phyloP scores from a whole-genome alignment of 1,284 basidiomycete species.

The Peniophora sp. region DNA sequence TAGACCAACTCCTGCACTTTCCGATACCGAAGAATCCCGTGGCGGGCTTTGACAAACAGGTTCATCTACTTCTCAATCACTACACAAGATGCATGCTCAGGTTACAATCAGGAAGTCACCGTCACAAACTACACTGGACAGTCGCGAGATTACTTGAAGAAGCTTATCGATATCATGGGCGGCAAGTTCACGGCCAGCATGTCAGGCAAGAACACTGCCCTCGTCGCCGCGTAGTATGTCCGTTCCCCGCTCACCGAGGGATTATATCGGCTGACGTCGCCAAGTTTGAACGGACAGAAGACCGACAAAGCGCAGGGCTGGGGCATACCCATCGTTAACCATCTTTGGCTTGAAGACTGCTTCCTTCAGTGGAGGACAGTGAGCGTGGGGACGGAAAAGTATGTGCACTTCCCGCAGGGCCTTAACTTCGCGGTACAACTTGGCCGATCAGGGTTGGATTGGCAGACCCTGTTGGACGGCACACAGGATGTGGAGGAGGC shows the following conservation, averaged over 20 bases:
- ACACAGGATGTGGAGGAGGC: slow-evolving; percentile 19
- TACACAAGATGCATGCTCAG: neutral
- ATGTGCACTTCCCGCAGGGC: slow-evolving; percentile 57
- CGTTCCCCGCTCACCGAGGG: neutral
- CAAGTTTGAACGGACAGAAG: slow-evolving; percentile 63
- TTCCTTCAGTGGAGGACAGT: slow-evolving; percentile 71
- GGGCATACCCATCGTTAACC: slow-evolving; percentile 83
- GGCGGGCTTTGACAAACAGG: slow-evolving; percentile 29
- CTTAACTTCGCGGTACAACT: slow-evolving; percentile 59
- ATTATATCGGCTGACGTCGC: neutral
- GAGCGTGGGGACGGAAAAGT: slow-evolving; percentile 52
- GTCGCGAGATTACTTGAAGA: slow-evolving; percentile 79
- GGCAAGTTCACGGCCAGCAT: slow-evolving; percentile 77
- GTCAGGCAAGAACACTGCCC: slow-evolving; percentile 64
- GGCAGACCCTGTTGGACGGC: slow-evolving; percentile 17
- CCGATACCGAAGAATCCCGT: slow-evolving; percentile 38
- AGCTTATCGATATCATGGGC: slow-evolving; percentile 70
- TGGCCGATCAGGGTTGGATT: slow-evolving; percentile 27
- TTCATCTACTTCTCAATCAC: slow-evolving; percentile 11
- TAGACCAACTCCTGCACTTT: slow-evolving; percentile 57
- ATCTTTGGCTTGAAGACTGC: slow-evolving; percentile 85
- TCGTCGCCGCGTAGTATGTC: slow-evolving; percentile 78
- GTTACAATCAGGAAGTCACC: slow-evolving; percentile 53
- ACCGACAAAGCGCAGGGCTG: slow-evolving; percentile 67
- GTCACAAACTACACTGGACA: slow-evolving; percentile 85